Base-by-base conservation (phyloP, 257 asterid species). In the Solanum microdontum region DNA sequence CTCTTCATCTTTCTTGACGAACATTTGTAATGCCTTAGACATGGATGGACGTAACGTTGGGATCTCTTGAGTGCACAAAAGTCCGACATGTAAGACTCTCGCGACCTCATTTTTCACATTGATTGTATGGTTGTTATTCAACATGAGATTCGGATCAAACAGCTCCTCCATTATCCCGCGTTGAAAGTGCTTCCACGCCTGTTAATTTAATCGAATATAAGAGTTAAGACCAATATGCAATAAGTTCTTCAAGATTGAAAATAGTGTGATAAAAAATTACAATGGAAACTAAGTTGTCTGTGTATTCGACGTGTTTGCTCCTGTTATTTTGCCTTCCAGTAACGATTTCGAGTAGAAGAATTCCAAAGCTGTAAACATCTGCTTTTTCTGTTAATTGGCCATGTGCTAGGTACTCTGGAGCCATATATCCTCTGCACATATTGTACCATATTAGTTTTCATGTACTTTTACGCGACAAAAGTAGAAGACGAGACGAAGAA, bases 141-240 rank as follows among this genome's bases (percentile, higher is more conserved):
- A 58, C 91, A 84, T 87, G 58, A 92, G 87, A 40, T 90, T 91
- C 7, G 93, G 93, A 36, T 92, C 94, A 19, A 92, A 91, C 51
- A 92, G 76, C n/a, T 86, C 85, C 51, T 90, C 92, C 32, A 45
- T 86, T 26, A 5, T 91, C 32, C 89, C 80, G 5, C 82, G 87
- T 70, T 88, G 90, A 79, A 92, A 92, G 86, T 91, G 88, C 82
- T 68, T 83, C 94, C 94, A 92, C 40, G 83, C 90, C 94, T 91
- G 85, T 87, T 68, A 21, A 11, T 5, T 10, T 73, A 85, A 80
- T 48, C 3, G 21, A 58, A 85, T 11, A 34, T 14, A 14, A 66
- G 11, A 37, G 72, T 72, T 73, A 33, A 36, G 51, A 34, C 13
- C 33, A 24, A 34, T 48, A 30, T 66, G 51, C 28, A 5, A 6